phyloP scores from a whole-genome alignment of 345 rosid genomes.

The Microcos paniculata region DNA sequence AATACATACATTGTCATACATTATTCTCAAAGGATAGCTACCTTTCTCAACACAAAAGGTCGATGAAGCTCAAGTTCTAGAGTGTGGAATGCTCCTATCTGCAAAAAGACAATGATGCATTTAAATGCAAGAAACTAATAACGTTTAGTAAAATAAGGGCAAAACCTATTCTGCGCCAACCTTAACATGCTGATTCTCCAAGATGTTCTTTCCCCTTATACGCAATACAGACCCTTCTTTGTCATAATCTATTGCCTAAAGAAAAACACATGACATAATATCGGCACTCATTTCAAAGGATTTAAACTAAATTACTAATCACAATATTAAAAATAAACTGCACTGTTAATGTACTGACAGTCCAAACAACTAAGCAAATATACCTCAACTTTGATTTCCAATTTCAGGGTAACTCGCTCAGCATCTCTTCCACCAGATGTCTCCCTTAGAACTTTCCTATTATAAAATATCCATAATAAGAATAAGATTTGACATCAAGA shows the following conservation, averaged over 20 bases:
- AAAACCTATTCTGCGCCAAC: slow-evolving; percentile 31
- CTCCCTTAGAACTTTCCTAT: slow-evolving; percentile 85
- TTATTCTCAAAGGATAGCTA: slow-evolving; percentile 20
- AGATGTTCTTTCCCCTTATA: slow-evolving; percentile 80
- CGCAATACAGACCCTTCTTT: slow-evolving; percentile 78
- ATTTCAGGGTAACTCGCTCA: slow-evolving; percentile 72
- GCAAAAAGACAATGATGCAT: slow-evolving; percentile 19
- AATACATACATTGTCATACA: no score
- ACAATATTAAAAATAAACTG: neutral
- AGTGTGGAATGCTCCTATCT: slow-evolving; percentile 97
- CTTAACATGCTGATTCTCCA: slow-evolving; percentile 89
- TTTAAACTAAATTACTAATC: neutral
- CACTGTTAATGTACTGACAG: neutral
- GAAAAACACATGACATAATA: neutral
- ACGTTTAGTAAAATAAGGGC: neutral
- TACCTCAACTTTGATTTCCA: slow-evolving; percentile 93
- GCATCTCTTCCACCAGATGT: slow-evolving; percentile 85
- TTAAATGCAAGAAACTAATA: neutral
- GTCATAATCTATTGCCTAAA: slow-evolving; percentile 77
- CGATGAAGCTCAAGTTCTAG: slow-evolving; percentile 80
- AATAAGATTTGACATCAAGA: neutral
- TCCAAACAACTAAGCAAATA: neutral
- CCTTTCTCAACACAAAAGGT: slow-evolving; percentile 90
- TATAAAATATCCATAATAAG: neutral
- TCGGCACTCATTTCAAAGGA: neutral